Conservation (phyloP, 2,329 filamentous ascomycete genomes). For the Verticillium tricorpus region DNA sequence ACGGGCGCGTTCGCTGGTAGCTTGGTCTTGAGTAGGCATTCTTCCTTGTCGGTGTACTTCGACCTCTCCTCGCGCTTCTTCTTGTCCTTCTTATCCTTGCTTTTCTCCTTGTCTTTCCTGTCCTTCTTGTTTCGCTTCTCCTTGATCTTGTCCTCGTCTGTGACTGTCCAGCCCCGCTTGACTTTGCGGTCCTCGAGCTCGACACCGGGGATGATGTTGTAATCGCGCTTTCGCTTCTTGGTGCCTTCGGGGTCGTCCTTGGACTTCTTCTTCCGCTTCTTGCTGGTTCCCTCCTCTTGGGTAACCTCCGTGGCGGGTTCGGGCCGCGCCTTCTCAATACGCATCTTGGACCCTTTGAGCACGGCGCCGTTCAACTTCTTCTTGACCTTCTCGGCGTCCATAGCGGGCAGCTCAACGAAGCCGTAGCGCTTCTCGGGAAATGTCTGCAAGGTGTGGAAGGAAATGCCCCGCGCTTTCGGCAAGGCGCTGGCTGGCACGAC, state of each 20-base stretch:
- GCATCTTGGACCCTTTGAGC: conserved; percentile 79
- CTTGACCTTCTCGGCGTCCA: conserved; percentile 85
- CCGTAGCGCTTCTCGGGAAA: conserved; percentile 91
- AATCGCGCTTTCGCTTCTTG: conserved; percentile 48
- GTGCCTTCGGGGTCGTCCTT: conserved; percentile 19
- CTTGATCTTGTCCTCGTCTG: conserved; percentile 43
- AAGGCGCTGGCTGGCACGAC: conserved; percentile 67
- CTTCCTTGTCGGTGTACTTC: conserved; percentile 74
- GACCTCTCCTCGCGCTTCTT: conserved; percentile 59
- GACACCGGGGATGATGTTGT: conserved; percentile 57
- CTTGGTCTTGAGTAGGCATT: conserved; percentile 81
- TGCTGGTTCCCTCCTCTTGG: conserved; percentile 26
- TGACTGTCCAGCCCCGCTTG: conserved; percentile 85
- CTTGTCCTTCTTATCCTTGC: conserved; percentile 50
- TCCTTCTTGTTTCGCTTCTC: conserved; percentile 41
- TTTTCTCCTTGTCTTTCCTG: conserved; percentile 40
- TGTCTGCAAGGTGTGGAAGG: conserved; percentile 80
- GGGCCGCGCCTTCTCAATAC: conserved; percentile 74
- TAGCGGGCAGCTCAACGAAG: conserved; percentile 75
- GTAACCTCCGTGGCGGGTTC: conserved; percentile 43
- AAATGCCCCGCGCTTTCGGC: conserved; percentile 69
- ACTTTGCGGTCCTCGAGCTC: conserved; percentile 74
- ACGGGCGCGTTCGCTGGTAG: conserved; percentile 43
- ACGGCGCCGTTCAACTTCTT: conserved; percentile 86
- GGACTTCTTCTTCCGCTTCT: conserved; percentile 34